Conservation (phyloP, 2,329 filamentous ascomycete species). For the Neonectria sp. region DNA sequence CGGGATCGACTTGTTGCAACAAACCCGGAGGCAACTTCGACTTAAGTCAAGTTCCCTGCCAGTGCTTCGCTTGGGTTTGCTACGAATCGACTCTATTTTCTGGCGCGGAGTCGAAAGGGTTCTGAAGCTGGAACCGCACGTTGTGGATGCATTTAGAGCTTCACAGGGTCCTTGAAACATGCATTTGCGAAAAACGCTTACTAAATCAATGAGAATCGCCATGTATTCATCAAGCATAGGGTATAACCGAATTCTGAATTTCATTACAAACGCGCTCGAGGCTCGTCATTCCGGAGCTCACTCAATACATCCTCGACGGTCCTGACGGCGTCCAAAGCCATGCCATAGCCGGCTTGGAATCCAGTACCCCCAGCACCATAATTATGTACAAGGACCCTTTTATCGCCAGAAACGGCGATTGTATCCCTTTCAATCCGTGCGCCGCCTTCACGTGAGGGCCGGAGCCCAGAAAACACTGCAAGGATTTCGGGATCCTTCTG, state of each 20-base stretch:
- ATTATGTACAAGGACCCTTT: slow-evolving; percentile 55
- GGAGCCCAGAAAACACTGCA: slow-evolving; percentile 50
- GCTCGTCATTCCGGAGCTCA: background rate
- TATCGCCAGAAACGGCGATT: slow-evolving; percentile 42
- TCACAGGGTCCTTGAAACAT: background rate
- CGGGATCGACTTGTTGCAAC: slow-evolving; percentile 35
- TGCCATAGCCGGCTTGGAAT: slow-evolving; percentile 60
- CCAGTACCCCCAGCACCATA: slow-evolving; percentile 63
- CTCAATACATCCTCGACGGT: slow-evolving; percentile 47
- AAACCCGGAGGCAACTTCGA: slow-evolving; percentile 31
- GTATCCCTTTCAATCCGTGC: slow-evolving; percentile 61
- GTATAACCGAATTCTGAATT: too few species aligned
- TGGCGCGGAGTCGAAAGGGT: slow-evolving; percentile 41
- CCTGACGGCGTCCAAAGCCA: slow-evolving; percentile 55
- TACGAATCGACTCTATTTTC: slow-evolving; percentile 42
- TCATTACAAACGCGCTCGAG: background rate
- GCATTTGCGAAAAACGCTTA: background rate
- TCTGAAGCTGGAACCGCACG: slow-evolving; percentile 35
- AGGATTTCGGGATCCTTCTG: slow-evolving; percentile 45
- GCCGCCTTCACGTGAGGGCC: slow-evolving; percentile 57
- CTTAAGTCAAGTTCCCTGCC: slow-evolving; percentile 38
- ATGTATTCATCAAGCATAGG: too few species aligned
- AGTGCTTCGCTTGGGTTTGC: slow-evolving; percentile 36
- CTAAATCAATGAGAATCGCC: background rate
- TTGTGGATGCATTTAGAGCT: slow-evolving; percentile 26